phyloP scores from a whole-genome alignment of 1,284 basidiomycete species.

The Filobasidium uniguttulatum region DNA sequence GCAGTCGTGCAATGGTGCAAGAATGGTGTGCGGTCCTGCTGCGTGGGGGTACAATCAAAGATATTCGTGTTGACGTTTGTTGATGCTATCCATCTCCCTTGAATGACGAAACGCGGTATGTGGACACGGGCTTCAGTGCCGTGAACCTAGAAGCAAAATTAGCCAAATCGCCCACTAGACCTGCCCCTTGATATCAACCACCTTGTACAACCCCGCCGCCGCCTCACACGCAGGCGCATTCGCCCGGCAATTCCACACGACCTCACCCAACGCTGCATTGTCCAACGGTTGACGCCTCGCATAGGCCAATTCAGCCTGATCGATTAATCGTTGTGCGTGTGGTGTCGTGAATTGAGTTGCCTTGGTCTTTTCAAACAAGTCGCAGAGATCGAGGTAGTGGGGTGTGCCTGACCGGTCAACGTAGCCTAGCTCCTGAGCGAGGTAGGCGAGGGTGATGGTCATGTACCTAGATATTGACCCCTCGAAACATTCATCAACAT shows the following conservation, averaged over 20 bases:
- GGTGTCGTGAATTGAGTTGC: slow-evolving; percentile 50
- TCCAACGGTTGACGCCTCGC: not conserved
- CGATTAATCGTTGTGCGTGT: slow-evolving; percentile 14
- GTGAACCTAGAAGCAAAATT: no score
- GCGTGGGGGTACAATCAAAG: no score
- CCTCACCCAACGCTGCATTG: slow-evolving; percentile 13
- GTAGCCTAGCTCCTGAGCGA: slow-evolving; percentile 73
- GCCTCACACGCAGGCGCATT: slow-evolving; percentile 35
- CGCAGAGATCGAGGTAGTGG: slow-evolving; percentile 25
- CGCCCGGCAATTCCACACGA: slow-evolving; percentile 41
- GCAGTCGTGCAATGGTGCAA: no score
- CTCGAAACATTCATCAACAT: not conserved
- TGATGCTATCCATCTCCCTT: no score
- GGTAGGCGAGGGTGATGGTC: slow-evolving; percentile 59
- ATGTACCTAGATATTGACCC: slow-evolving; percentile 60
- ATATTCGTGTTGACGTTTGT: no score
- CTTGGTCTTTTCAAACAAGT: slow-evolving; percentile 59
- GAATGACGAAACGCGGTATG: no score
- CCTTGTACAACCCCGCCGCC: slow-evolving; percentile 38
- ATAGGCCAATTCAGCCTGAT: not conserved
- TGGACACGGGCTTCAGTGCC: no score
- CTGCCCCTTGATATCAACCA: slow-evolving; percentile 44
- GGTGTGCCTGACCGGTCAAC: slow-evolving; percentile 45
- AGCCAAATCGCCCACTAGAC: no score
- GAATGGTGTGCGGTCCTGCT: no score